Evolutionary conservation across 2,329 filamentous ascomycete species (phyloP).

Genomic region (Diaporthe australafricana): DNA sequence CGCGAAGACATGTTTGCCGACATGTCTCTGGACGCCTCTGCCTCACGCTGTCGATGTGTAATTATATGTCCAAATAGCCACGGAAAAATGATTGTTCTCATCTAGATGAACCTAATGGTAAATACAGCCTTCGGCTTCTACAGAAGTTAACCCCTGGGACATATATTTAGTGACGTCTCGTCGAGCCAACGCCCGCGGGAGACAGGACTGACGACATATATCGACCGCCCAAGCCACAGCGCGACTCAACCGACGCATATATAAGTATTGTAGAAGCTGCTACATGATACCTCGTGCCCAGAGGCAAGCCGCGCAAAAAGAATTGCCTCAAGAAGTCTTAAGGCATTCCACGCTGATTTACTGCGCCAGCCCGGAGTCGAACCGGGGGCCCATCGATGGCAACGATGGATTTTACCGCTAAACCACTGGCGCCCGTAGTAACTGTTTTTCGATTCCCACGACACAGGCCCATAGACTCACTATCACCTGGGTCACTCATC

Average conservation of each 20-base stretch:
- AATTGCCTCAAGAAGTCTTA: background rate
- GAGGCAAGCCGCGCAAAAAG: background rate
- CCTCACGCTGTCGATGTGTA: no score
- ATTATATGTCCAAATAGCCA: no score
- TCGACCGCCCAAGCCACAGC: background rate
- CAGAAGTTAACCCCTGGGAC: no score
- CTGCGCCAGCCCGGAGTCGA: slow-evolving; percentile 54
- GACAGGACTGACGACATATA: background rate
- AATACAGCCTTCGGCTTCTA: no score
- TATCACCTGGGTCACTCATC: no score
- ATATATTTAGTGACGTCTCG: background rate
- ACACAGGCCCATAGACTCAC: no score
- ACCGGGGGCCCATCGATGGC: slow-evolving; percentile 61
- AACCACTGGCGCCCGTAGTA: no score
- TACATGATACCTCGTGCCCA: background rate
- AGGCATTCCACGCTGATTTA: background rate
- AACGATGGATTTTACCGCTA: no score
- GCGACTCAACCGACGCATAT: background rate
- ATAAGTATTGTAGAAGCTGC: background rate
- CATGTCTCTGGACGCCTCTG: no score
- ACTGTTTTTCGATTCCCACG: no score
- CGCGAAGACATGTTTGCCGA: background rate
- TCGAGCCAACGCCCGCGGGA: background rate
- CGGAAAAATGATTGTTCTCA: no score
- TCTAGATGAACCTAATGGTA: no score